A percentile compares a stretch with the other conserved stretches of the same genome.
Evolutionary conservation across 495 filamentous ascomycete species (phyloP).

Genomic region (Penicillium manginii): DNA sequence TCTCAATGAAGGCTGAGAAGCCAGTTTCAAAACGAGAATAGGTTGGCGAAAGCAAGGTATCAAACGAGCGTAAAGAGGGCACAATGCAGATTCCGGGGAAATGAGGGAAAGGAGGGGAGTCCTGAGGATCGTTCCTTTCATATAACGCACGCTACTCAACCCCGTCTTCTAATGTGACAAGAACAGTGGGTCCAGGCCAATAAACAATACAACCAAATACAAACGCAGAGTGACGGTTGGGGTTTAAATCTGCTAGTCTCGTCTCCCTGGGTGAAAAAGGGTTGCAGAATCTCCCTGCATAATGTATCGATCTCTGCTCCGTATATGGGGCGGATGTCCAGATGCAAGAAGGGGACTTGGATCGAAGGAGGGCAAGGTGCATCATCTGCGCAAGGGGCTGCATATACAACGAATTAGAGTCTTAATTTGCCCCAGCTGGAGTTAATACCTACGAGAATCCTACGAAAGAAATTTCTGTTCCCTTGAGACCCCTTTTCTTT

Average conservation of each 20-base stretch:
- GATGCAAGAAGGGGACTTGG: constrained; percentile 23
- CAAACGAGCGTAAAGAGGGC: constrained; percentile 15
- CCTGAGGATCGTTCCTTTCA: constrained; percentile 5
- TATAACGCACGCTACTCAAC: not conserved
- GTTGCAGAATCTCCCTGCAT: constrained; percentile 24
- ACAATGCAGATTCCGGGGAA: constrained; percentile 6
- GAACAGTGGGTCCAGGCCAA: constrained; percentile 5
- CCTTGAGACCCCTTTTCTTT: not conserved
- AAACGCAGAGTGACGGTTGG: constrained; percentile 17
- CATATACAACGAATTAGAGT: constrained; percentile 18
- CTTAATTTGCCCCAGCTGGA: constrained; percentile 1
- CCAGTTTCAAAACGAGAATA: not conserved
- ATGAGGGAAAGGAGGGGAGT: not conserved
- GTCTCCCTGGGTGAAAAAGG: constrained; percentile 12
- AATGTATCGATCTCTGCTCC: constrained; percentile 20
- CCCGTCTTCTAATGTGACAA: not conserved
- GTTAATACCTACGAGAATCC: constrained; percentile 5
- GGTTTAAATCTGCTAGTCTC: constrained; percentile 24
- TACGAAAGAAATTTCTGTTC: not conserved
- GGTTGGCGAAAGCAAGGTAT: not conserved
- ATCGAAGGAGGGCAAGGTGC: constrained; percentile 18
- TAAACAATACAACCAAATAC: constrained; percentile 22
- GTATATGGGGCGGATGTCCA: constrained; percentile 29
- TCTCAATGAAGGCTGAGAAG: not conserved
- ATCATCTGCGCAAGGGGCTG: constrained; percentile 29